Conservation (phyloP, 371 early-diverging fungal genomes). For the Mortierella polycephala region DNA sequence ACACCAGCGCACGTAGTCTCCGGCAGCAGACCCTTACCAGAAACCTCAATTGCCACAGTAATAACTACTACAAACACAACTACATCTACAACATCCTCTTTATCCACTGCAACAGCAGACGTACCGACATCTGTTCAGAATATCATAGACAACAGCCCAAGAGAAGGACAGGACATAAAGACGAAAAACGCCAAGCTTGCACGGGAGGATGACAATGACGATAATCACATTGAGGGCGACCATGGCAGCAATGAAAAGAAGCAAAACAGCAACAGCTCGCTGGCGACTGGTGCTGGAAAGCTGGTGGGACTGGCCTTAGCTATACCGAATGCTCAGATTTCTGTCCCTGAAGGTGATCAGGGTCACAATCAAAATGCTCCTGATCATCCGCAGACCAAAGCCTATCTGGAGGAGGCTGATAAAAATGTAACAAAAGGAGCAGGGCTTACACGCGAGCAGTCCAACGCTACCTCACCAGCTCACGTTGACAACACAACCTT, state of each 20-base stretch:
- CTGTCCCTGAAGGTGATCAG: neutral
- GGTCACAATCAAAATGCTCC: neutral
- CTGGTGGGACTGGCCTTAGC: constrained; percentile 18
- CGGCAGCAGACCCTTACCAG: too few relatives aligned
- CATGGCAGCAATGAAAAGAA: neutral
- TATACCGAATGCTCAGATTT: constrained; percentile 5
- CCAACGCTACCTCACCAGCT: neutral
- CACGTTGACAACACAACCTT: too few relatives aligned
- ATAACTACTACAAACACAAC: too few relatives aligned
- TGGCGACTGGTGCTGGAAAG: constrained; percentile 35
- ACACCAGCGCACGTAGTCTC: too few relatives aligned
- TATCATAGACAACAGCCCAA: too few relatives aligned
- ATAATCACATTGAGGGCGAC: neutral
- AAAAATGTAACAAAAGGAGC: neutral
- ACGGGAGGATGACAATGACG: too few relatives aligned
- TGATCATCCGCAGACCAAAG: constrained; percentile 6
- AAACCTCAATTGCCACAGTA: too few relatives aligned
- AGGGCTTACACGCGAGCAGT: constrained; percentile 14
- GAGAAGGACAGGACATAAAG: too few relatives aligned
- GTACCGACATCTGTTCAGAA: too few relatives aligned
- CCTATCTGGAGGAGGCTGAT: constrained; percentile 16
- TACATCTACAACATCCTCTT: too few relatives aligned
- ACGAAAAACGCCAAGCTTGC: too few relatives aligned
- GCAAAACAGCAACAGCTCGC: constrained; percentile 19
- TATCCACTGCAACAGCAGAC: too few relatives aligned